Percentiles rank a stretch among this genome's conserved stretches.
Evolutionary conservation across 140 eudicot genomes (phyloP).

Genomic region (Stevia rebaudiana): DNA sequence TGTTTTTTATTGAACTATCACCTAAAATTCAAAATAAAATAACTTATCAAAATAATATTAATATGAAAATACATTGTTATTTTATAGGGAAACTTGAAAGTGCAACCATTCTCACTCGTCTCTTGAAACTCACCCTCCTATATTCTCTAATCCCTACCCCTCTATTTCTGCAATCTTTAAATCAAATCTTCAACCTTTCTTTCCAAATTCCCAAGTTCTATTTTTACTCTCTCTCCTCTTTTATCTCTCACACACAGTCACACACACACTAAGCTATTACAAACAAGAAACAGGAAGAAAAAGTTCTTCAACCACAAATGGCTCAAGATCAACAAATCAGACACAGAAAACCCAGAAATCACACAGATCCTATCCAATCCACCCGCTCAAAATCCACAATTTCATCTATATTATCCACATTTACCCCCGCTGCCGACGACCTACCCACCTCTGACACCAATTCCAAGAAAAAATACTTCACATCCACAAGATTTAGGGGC

Average conservation of each 20-base stretch:
- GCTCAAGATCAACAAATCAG: conserved; percentile 28
- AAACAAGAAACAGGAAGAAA: conserved; percentile 7
- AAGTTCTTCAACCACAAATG: conserved; percentile 42
- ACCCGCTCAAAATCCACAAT: conserved; percentile 51
- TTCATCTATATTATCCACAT: conserved; percentile 53
- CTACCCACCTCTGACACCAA: conserved; percentile 19
- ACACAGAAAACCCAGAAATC: conserved; percentile 46
- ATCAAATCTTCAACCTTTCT: conserved; percentile 16
- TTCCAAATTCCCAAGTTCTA: conserved; percentile 3
- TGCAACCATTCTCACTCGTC: conserved; percentile 27
- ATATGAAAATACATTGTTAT: not conserved
- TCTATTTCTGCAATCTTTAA: conserved; percentile 13
- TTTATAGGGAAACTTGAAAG: conserved; percentile 22
- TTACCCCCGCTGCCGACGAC: conserved; percentile 24
- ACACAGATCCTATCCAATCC: conserved; percentile 38
- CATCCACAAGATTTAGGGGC: conserved; percentile 51
- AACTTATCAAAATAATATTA: not conserved
- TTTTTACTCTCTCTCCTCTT: not conserved
- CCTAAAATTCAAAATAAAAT: not conserved
- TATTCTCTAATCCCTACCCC: conserved; percentile 11
- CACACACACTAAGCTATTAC: not conserved
- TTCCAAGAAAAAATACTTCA: conserved; percentile 41
- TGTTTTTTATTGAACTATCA: too few species aligned
- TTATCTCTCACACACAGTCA: not conserved
- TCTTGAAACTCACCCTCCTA: conserved; percentile 9